Percentiles rank a stretch among this genome's conserved stretches.
These are phyloP conservation scores for Candida fluviatilis DNA, from an alignment of 805 yeast genomes.

Conservation along the genomic window DNA sequence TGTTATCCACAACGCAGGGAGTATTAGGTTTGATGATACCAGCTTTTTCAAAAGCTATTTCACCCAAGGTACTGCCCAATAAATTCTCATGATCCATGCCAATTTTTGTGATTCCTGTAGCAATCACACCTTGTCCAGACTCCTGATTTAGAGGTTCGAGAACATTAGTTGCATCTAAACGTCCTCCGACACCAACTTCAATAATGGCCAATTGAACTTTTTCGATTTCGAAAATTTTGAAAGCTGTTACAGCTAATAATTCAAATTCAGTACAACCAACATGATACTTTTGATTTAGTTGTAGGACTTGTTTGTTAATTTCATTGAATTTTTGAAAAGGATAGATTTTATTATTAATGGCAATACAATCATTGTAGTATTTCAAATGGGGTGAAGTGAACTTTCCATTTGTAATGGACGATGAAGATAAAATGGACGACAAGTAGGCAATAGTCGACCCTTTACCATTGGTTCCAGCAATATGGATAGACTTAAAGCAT, in stretches of 20 bases:
- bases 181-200: conserved; percentile 96
- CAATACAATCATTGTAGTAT: conserved; percentile 69
- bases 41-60: conserved; percentile 77
- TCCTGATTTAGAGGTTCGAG: conserved; percentile 31
- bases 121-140: conserved; percentile 55
- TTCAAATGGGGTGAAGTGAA: conserved; percentile 89
- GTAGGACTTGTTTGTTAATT: conserved; percentile 40
- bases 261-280: conserved; percentile 88
- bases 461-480: conserved; percentile 96
- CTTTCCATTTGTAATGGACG: conserved; percentile 57
- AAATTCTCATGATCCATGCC: conserved; percentile 82
- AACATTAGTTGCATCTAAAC: conserved; percentile 85
- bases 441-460: conserved; percentile 89
- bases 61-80: conserved; percentile 59
- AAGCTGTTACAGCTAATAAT: conserved; percentile 77
- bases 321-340: conserved; percentile 40
- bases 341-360: conserved; percentile 59
- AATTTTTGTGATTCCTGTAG: conserved; percentile 77
- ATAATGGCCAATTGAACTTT: conserved; percentile 71
- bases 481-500: conserved; percentile 66
- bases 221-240: conserved; percentile 60
- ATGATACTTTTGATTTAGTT: conserved; percentile 31
- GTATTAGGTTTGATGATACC: conserved; percentile 69
- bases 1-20: conserved; percentile 69
- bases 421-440: conserved; percentile 53